Percentiles rank a stretch among this genome's conserved stretches.
Conservation (phyloP, 208 protist genomes). For the Leishmania tarentolae region DNA sequence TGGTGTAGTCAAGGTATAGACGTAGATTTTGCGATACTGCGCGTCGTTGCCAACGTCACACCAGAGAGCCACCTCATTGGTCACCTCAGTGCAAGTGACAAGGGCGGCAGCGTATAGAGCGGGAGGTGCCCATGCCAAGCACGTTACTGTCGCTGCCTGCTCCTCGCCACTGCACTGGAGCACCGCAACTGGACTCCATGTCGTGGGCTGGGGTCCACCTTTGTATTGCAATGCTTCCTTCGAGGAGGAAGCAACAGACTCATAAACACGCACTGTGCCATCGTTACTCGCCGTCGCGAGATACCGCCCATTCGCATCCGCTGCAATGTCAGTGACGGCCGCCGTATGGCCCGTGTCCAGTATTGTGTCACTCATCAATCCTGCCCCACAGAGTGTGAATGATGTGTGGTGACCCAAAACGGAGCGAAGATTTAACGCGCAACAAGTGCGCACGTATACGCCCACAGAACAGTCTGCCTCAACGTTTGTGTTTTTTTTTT, state of each 20-base stretch:
- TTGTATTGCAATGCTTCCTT: slow-evolving; percentile 35
- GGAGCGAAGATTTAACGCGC: not conserved
- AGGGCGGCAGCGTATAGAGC: slow-evolving; percentile 60
- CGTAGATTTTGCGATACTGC: slow-evolving; percentile 70
- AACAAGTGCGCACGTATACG: not conserved
- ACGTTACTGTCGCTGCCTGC: slow-evolving; percentile 51
- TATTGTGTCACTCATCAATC: slow-evolving; percentile 32
- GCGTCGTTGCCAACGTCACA: slow-evolving; percentile 43
- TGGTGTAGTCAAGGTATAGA: slow-evolving; percentile 35
- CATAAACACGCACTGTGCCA: slow-evolving; percentile 69
- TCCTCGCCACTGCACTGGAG: slow-evolving; percentile 31
- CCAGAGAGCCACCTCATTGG: slow-evolving; percentile 61
- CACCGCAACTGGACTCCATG: slow-evolving; percentile 22
- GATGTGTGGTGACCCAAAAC: not conserved
- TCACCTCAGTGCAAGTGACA: slow-evolving; percentile 61
- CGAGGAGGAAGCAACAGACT: slow-evolving; percentile 14
- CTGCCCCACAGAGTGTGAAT: not conserved
- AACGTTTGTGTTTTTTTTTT: not conserved
- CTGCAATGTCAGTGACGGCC: slow-evolving; percentile 70
- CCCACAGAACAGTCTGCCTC: not conserved
- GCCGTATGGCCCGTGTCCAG: slow-evolving; percentile 71
- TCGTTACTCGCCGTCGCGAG: slow-evolving; percentile 74
- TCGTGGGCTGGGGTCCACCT: slow-evolving; percentile 28
- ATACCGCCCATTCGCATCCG: slow-evolving; percentile 54
- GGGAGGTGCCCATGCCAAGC: slow-evolving; percentile 79